Conservation (phyloP, 2,329 filamentous ascomycete genomes). For the Cryphonectria nitschkei region DNA sequence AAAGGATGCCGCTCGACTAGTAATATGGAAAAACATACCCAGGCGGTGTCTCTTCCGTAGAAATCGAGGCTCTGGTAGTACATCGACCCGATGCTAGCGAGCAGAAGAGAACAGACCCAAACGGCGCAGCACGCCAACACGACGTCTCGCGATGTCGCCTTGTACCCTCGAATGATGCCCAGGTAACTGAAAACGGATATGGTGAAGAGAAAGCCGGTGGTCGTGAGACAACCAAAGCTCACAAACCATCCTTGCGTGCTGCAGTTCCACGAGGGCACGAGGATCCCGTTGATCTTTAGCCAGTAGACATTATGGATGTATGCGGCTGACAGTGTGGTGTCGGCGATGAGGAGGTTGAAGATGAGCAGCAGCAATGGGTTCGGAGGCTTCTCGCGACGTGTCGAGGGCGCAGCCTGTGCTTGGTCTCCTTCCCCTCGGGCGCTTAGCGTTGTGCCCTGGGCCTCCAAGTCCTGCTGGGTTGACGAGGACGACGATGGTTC, state of each 20-base stretch:
- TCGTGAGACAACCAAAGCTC: conserved; percentile 67
- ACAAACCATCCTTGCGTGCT: conserved; percentile 70
- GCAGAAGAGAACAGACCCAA: conserved; percentile 64
- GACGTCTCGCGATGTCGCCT: conserved; percentile 54
- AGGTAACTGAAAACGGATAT: conserved; percentile 71
- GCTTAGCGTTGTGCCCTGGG: conserved; percentile 5
- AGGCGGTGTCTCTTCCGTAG: conserved; percentile 19
- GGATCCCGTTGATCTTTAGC: conserved; percentile 56
- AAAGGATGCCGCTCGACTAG: no score
- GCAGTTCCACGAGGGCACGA: conserved; percentile 59
- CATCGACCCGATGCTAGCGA: conserved; percentile 56
- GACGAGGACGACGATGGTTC: neutral
- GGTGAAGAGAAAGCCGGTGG: conserved; percentile 67
- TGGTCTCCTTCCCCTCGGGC: neutral
- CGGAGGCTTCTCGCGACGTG: conserved; percentile 42
- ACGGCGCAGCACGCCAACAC: conserved; percentile 50
- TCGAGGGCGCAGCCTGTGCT: neutral
- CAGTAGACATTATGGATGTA: conserved; percentile 67
- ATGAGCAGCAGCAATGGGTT: conserved; percentile 74
- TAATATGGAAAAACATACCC: conserved; percentile 9
- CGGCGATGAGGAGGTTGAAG: conserved; percentile 70
- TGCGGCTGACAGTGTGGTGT: conserved; percentile 66
- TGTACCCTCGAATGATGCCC: conserved; percentile 60
- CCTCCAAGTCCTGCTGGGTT: neutral
- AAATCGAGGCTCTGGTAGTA: conserved; percentile 43